These are phyloP conservation scores for Colletotrichum costaricense DNA, from an alignment of 2,329 filamentous ascomycete species.

Conservation along the genomic window DNA sequence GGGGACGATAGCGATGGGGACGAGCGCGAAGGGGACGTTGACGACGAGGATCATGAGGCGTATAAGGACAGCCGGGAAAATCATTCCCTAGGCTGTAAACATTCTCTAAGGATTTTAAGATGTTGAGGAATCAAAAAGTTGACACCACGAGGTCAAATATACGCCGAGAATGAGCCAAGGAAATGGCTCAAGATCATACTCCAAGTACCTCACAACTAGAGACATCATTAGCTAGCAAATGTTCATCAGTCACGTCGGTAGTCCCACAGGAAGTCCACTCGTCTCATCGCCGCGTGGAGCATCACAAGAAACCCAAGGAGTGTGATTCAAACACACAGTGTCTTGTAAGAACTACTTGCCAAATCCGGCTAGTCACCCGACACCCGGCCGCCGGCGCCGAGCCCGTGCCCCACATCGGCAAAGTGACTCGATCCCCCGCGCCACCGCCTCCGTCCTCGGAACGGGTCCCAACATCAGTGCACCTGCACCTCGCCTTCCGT, in stretches of 20 bases:
- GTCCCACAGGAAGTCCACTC: too few species aligned
- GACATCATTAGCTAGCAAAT: too few species aligned
- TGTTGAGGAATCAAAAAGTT: too few species aligned
- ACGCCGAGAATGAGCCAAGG: too few species aligned
- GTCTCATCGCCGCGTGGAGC: not conserved
- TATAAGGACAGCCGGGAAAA: not conserved
- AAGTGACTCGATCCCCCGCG: not conserved
- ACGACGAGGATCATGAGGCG: not conserved
- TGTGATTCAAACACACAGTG: not conserved
- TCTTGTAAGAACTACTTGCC: not conserved
- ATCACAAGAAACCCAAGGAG: not conserved
- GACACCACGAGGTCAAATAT: too few species aligned
- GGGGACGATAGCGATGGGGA: not conserved
- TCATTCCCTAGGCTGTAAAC: not conserved
- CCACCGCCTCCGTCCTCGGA: constrained; percentile 3
- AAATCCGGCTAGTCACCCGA: not conserved
- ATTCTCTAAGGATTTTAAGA: not conserved
- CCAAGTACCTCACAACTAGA: too few species aligned
- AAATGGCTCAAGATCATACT: too few species aligned
- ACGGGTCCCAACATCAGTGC: not conserved
- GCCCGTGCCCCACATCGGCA: constrained; percentile 15
- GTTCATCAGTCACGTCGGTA: too few species aligned
- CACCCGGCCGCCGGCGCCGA: constrained; percentile 3
- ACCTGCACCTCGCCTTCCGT: not conserved
- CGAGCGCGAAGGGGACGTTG: not conserved